Percentiles rank a stretch among this genome's conserved stretches.
These are phyloP conservation scores for Xylariomycetidae sp. DNA, from an alignment of 2,329 filamentous ascomycete genomes.

Conservation along the genomic window DNA sequence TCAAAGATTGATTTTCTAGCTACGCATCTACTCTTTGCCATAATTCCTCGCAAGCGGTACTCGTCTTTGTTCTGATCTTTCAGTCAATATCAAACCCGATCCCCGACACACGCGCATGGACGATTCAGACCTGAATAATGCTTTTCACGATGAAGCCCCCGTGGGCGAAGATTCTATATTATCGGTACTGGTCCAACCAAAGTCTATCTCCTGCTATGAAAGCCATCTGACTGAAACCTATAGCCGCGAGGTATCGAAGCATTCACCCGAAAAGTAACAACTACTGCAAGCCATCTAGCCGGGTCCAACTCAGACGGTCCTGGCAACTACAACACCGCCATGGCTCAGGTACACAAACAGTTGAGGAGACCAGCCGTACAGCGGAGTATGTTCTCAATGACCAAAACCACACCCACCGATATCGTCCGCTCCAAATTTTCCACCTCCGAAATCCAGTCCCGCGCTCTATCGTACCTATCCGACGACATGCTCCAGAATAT, in stretches of 20 bases:
- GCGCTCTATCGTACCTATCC: slow-evolving; percentile 80
- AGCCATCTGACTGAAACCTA: slow-evolving; percentile 11
- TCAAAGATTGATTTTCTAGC: no score
- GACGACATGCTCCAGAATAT: slow-evolving; percentile 89
- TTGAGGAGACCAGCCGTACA: slow-evolving; percentile 79
- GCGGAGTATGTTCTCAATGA: slow-evolving; percentile 85
- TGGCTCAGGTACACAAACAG: slow-evolving; percentile 86
- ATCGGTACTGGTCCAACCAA: slow-evolving; percentile 22
- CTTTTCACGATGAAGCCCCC: slow-evolving; percentile 29
- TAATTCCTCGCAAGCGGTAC: background rate
- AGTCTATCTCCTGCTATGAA: no score
- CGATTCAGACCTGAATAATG: slow-evolving; percentile 28
- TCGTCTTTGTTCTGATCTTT: background rate
- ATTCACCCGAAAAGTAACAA: slow-evolving; percentile 91
- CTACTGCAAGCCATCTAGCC: slow-evolving; percentile 88
- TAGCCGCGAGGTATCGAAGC: slow-evolving; percentile 86
- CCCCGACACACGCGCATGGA: slow-evolving; percentile 27
- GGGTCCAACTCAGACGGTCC: slow-evolving; percentile 55
- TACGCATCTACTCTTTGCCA: background rate
- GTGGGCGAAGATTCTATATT: slow-evolving; percentile 28
- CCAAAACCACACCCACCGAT: slow-evolving; percentile 87
- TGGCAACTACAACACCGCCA: slow-evolving; percentile 77
- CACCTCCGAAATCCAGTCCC: slow-evolving; percentile 86
- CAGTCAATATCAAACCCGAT: slow-evolving; percentile 9
- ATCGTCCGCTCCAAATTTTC: slow-evolving; percentile 89